These are phyloP conservation scores for Pulveroboletus sp. DNA, from an alignment of 768 basidiomycete species.

Conservation along the genomic window DNA sequence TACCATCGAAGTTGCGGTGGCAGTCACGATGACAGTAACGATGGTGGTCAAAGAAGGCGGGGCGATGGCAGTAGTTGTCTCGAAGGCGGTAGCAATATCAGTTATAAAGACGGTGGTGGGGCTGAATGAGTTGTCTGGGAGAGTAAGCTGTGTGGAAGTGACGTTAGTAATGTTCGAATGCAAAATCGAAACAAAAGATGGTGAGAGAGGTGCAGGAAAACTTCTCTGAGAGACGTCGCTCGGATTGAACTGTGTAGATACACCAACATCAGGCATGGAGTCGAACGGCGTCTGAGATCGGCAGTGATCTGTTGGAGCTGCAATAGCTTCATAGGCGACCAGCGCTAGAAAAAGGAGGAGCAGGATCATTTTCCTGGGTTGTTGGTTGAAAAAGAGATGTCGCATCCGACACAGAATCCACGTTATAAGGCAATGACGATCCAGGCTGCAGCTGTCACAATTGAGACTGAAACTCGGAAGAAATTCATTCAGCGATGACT, in stretches of 20 bases:
- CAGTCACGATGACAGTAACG: slow-evolving; percentile 10
- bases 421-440: slow-evolving; percentile 1
- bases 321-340: slow-evolving; percentile 6
- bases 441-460: background rate
- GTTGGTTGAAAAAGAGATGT: background rate
- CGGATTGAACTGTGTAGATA: background rate
- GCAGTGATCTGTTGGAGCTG: slow-evolving; percentile 12
- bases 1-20: background rate
- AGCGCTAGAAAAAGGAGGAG: slow-evolving; percentile 15
- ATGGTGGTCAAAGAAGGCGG: slow-evolving; percentile 4
- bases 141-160: background rate
- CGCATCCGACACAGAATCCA: background rate
- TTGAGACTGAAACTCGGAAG: background rate
- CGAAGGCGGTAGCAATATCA: slow-evolving; percentile 5
- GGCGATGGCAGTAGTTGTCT: slow-evolving; percentile 7
- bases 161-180: background rate
- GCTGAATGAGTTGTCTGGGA: background rate
- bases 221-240: background rate
- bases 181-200: background rate
- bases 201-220: background rate
- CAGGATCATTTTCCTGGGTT: slow-evolving; percentile 5
- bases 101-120: slow-evolving; percentile 8
- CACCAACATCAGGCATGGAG: background rate
- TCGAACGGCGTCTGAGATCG: background rate
- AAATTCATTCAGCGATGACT: background rate